These are phyloP conservation scores for Mortierella sp. DNA, from an alignment of 371 early-diverging fungal genomes.

Conservation along the genomic window DNA sequence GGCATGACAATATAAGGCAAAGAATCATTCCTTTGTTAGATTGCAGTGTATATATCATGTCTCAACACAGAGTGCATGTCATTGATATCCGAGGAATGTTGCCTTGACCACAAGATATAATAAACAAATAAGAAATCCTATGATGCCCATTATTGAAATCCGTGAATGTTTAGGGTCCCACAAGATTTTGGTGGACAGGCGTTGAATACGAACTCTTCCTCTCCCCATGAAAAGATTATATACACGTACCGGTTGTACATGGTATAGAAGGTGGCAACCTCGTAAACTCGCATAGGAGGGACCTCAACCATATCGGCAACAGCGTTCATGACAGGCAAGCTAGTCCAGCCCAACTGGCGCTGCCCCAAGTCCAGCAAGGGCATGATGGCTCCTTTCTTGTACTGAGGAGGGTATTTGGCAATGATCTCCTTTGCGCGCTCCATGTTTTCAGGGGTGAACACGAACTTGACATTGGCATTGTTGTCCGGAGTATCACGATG, in stretches of 20 bases:
- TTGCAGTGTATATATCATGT: background rate
- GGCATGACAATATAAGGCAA: background rate
- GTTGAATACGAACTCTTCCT: too few relatives aligned
- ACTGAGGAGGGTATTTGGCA: constrained; percentile 96
- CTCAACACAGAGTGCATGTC: background rate
- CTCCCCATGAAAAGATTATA: background rate
- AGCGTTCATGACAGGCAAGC: constrained; percentile 96
- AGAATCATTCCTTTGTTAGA: constrained; percentile 1
- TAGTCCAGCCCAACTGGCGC: constrained; percentile 94
- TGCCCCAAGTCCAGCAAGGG: constrained; percentile 97
- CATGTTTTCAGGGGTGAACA: constrained; percentile 86
- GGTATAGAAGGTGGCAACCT: constrained; percentile 99
- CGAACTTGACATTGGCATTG: constrained; percentile 89
- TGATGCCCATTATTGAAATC: too few relatives aligned
- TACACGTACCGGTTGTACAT: constrained; percentile 93
- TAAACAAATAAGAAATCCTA: too few relatives aligned
- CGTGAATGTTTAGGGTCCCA: too few relatives aligned
- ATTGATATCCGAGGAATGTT: background rate
- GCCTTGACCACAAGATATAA: background rate
- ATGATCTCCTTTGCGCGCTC: constrained; percentile 89
- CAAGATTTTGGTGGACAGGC: too few relatives aligned
- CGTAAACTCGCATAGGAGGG: constrained; percentile 98
- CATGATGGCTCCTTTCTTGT: constrained; percentile 97
- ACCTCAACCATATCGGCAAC: constrained; percentile 95
- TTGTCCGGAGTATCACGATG: constrained; percentile 95